These are phyloP conservation scores for Carpinus fangiana DNA, from an alignment of 306 rosid species.

Conservation along the genomic window DNA sequence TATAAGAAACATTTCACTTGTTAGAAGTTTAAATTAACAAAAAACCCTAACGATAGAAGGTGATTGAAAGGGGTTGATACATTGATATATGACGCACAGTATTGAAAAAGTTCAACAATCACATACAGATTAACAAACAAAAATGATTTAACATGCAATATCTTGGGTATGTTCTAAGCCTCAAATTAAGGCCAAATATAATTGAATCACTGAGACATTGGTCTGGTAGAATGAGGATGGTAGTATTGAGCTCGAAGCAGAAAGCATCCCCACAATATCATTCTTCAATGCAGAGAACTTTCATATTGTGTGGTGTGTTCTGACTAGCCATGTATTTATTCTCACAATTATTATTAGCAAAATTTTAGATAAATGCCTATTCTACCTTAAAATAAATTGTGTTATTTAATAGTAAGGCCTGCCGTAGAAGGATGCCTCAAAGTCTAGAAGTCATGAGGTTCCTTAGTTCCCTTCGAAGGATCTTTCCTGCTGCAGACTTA, in stretches of 20 bases:
- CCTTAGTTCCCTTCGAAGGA: constrained; percentile 62
- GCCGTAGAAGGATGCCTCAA: constrained; percentile 19
- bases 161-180: neutral
- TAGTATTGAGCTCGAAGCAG: neutral
- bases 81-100: no score
- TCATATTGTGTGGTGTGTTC: neutral
- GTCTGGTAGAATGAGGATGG: neutral
- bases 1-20: no score
- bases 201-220: neutral
- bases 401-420: neutral
- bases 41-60: no score
- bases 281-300: neutral
- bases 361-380: neutral
- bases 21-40: no score
- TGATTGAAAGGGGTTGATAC: no score
- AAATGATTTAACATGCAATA: neutral
- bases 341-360: neutral
- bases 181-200: neutral
- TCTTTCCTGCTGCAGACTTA: constrained; percentile 80
- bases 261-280: neutral
- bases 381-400: neutral
- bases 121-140: neutral
- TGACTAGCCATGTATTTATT: neutral
- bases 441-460: constrained; percentile 51
- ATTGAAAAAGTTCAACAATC: no score